Base-by-base conservation (phyloP, 2,329 filamentous ascomycete species). In the Trichoderma koningii region DNA sequence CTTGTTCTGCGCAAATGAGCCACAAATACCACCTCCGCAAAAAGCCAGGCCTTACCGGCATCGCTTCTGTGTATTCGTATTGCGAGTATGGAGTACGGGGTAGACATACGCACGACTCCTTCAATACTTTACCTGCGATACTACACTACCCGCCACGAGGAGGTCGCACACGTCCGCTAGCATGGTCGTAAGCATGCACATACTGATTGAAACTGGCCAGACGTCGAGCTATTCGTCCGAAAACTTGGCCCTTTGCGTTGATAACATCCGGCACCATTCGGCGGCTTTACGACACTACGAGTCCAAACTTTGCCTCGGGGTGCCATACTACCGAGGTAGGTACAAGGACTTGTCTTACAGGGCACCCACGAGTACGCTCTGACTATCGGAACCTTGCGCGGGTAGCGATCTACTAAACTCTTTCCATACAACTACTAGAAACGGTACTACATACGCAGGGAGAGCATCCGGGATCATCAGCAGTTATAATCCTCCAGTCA, bases 21-120 rank as follows among this genome's bases (percentile, higher is more conserved):
- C 23, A 52, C 48, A 45, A 62, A 47, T 61, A 47, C 38, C 57
- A 62, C 59, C 47, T 53, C 48, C 59, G 59, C 59, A 53, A 45
- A 45, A 45, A 30, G 38, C 21, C 21, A n/a, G 52, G 34, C 42
- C 44, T 7, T 19, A 19, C 42, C 34, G 9, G 9, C 19, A 15
- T 19, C 34, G n/a, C 23, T 52, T 12, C 50, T 15, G 23, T 28
- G 41, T 17, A 23, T n/a, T 23, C 21, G 21, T 23, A 23, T 3
- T 23, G 21, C 21, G 21, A 34, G 50, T 30, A 51, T 19, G 21
- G n/a, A 47, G n/a, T 23, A 47, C 19, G 34, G n/a, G n/a, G 6
- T 7, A 6, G 30, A 3, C 7, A 2, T 38, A 10, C 34, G 34
- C 2, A 14, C 34, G 10, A 38, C 34, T 38, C 26, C 48, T 23